phyloP scores from a whole-genome alignment of 306 rosid species.

The Sicyos edulis region DNA sequence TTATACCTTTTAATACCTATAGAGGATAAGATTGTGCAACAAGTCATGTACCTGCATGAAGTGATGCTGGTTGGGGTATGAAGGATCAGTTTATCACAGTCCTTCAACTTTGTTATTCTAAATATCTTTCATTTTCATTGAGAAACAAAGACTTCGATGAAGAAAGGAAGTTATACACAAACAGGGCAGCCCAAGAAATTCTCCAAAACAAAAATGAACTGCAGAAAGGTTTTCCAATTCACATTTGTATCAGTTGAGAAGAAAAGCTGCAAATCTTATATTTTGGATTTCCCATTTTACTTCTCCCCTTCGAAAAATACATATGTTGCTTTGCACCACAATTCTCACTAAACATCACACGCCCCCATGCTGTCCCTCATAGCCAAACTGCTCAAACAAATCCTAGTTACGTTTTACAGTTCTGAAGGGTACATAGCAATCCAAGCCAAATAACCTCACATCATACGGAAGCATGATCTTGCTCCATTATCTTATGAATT shows the following conservation, averaged over 20 bases:
- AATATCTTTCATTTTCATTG: neutral
- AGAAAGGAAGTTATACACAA: neutral
- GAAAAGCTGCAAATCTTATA: neutral
- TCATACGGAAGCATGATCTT: neutral
- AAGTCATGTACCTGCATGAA: too few species aligned
- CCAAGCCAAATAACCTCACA: too few species aligned
- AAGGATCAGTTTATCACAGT: neutral
- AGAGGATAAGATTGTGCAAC: too few species aligned
- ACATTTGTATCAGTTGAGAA: neutral
- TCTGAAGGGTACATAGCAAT: too few species aligned
- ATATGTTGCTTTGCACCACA: neutral
- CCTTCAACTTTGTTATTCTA: neutral
- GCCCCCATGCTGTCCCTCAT: too few species aligned
- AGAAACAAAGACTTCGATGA: neutral
- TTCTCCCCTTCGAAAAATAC: neutral
- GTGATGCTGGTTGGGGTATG: neutral
- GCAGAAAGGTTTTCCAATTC: constrained; percentile 8
- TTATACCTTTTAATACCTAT: too few species aligned
- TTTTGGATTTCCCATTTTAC: neutral
- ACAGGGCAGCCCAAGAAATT: neutral
- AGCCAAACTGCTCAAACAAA: too few species aligned
- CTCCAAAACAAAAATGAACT: neutral
- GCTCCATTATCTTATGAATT: neutral
- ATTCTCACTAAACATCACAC: neutral
- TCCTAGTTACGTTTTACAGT: too few species aligned